Conservation (phyloP, 768 basidiomycete genomes). For the Heimioporus sp. region DNA sequence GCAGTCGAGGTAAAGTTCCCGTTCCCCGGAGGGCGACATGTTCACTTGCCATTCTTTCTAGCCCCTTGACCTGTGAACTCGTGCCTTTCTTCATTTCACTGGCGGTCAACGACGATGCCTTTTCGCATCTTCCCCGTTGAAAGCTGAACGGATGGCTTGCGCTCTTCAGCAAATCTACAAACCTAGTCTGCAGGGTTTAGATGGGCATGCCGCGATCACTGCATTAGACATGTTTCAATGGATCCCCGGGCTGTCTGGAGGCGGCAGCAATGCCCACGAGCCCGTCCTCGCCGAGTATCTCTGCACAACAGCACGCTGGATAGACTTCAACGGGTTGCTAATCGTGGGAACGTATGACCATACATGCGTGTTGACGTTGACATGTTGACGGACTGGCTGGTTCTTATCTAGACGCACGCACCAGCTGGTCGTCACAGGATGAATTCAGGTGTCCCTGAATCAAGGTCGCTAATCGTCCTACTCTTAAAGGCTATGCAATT, state of each 20-base stretch:
- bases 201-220: no score
- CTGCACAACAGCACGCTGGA: no score
- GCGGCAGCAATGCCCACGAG: no score
- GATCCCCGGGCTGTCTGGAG: no score
- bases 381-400: no score
- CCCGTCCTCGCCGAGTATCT: no score
- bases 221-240: no score
- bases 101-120: constrained; percentile 28
- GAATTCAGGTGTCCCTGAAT: constrained; percentile 48
- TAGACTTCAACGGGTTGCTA: no score
- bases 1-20: constrained; percentile 41
- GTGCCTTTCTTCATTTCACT: constrained; percentile 77
- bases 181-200: no score
- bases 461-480: constrained; percentile 44
- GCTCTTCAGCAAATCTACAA: constrained; percentile 85
- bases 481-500: constrained; percentile 48
- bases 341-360: no score
- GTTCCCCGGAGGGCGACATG: background rate
- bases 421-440: background rate
- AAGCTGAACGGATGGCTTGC: constrained; percentile 77
- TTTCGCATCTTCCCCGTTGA: constrained; percentile 49
- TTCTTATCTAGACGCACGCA: background rate
- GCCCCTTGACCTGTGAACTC: constrained; percentile 52
- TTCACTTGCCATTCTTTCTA: constrained; percentile 7
- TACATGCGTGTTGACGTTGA: no score